Base-by-base conservation (phyloP, 192 early-diverging fungal genomes). In the Gryganskiella cystojenkinii region DNA sequence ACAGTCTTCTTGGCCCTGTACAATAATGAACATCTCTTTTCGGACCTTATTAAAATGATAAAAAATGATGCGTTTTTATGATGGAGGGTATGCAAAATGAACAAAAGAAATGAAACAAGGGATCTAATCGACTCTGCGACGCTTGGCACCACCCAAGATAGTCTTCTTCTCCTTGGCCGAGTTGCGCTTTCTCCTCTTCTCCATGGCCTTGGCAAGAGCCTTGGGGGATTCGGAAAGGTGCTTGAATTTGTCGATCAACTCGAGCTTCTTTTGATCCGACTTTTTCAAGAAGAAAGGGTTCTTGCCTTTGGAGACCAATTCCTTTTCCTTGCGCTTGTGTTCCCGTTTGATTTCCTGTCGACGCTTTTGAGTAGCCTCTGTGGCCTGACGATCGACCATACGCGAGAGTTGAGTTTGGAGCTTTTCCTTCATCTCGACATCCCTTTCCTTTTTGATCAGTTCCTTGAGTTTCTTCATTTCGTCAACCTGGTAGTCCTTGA, bases 121-220 rank as follows among this genome's bases (percentile, higher is more conserved):
- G n/a, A n/a, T 3, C 42, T 28, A 71, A 44, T 54, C 60, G 68
- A 67, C 13, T 56, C 64, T 67, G 56, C 75, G 68, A 56, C 46
- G 65, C 62, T 78, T 64, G 82, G 82, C n/a, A 65, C 70, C 81
- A 69, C 83, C 65, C 75, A 90, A 19, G 90, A 96, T 81, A 55
- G 73, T 71, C 40, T 82, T 84, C 67, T 92, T 90, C 50, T 98
- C 94, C 76, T 94, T 97, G 17, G 89, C 81, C 6, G 96, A 92
- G 70, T 99, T 98, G 70, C 90, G 88, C 87, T 99, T 97, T 70
- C 98, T 87, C 67, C 93, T 86, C 86, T 97, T 96, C 69, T 99
- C 96, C 64, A 98, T 80, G 34, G 93, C 85, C 49, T 90, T 91
- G 37, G 98, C 95, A 51, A 99, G 64, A 64, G 86, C 86, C 47